Evolutionary conservation across 1,284 basidiomycete genomes (phyloP).

Genomic region (Nidula niveotomentosa): DNA sequence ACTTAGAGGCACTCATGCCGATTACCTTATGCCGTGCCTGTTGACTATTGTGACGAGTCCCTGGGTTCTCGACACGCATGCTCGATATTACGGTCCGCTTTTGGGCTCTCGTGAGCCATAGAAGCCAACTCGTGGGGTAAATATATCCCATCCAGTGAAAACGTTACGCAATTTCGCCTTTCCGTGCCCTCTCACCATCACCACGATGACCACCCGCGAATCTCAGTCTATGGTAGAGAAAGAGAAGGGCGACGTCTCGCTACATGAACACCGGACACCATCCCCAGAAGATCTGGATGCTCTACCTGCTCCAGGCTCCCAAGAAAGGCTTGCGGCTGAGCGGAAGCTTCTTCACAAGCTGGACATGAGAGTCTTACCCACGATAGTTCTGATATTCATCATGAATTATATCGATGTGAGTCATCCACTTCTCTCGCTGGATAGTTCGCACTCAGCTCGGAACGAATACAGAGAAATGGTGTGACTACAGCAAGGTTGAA

Average conservation of each 20-base stretch:
- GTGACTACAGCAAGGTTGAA: slow-evolving; percentile 60
- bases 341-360: slow-evolving; percentile 50
- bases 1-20: too few species aligned
- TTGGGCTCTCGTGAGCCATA: too few species aligned
- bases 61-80: too few species aligned
- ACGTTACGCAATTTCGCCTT: not conserved
- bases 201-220: not conserved
- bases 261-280: slow-evolving; percentile 9
- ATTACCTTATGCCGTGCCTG: too few species aligned
- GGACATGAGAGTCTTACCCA: slow-evolving; percentile 58
- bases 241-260: slow-evolving; percentile 13
- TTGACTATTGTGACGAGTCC: too few species aligned
- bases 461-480: slow-evolving; percentile 49
- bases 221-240: slow-evolving; percentile 3
- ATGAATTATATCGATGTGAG: slow-evolving; percentile 71
- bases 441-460: not conserved
- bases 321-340: slow-evolving; percentile 27
- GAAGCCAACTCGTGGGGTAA: too few species aligned
- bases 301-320: slow-evolving; percentile 16
- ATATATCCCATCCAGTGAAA: not conserved
- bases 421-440: slow-evolving; percentile 2
- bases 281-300: not conserved
- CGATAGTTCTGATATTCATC: slow-evolving; percentile 60
- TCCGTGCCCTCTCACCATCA: not conserved
- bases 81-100: too few species aligned